These are phyloP conservation scores for Aspergillus ellipticus DNA, from an alignment of 495 filamentous ascomycete species.

Conservation along the genomic window DNA sequence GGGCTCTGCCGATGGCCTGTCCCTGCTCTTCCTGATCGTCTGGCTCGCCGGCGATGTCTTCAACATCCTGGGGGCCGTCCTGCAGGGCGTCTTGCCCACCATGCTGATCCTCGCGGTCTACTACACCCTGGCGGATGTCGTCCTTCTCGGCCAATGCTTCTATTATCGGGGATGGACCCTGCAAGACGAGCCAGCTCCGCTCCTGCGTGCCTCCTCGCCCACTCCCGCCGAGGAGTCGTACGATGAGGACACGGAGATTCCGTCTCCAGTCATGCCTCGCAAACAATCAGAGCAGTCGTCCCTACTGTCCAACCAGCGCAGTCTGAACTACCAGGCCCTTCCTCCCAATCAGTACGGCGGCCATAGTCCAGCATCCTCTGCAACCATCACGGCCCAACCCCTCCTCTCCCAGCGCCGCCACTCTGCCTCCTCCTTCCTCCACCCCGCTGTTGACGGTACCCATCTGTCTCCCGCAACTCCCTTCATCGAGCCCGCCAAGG, in stretches of 20 bases:
- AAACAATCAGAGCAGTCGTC: conserved; percentile 32
- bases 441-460: conserved; percentile 48
- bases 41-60: conserved; percentile 95
- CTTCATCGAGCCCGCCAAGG: conserved; percentile 43
- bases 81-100: conserved; percentile 93
- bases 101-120: conserved; percentile 96
- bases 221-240: conserved; percentile 10
- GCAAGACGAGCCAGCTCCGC: conserved; percentile 45
- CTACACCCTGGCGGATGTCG: conserved; percentile 90
- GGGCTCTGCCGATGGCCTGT: conserved; percentile 81
- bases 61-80: conserved; percentile 86
- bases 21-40: conserved; percentile 80
- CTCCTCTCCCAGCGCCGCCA: conserved; percentile 19
- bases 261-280: conserved; percentile 9
- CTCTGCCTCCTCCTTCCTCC: conserved; percentile 32
- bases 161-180: conserved; percentile 87
- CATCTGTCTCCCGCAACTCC: conserved; percentile 82
- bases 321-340: conserved; percentile 20
- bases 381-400: conserved; percentile 9
- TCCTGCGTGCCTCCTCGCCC: conserved; percentile 11
- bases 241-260: conserved; percentile 13
- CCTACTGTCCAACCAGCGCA: conserved; percentile 25
- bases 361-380: conserved; percentile 4
- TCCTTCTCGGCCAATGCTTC: conserved; percentile 83
- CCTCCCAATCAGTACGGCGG: conserved; percentile 8